A percentile compares a stretch with the other conserved stretches of the same genome.
These are phyloP conservation scores for Neurospora sublineolata DNA, from an alignment of 495 filamentous ascomycete genomes.

Conservation along the genomic window DNA sequence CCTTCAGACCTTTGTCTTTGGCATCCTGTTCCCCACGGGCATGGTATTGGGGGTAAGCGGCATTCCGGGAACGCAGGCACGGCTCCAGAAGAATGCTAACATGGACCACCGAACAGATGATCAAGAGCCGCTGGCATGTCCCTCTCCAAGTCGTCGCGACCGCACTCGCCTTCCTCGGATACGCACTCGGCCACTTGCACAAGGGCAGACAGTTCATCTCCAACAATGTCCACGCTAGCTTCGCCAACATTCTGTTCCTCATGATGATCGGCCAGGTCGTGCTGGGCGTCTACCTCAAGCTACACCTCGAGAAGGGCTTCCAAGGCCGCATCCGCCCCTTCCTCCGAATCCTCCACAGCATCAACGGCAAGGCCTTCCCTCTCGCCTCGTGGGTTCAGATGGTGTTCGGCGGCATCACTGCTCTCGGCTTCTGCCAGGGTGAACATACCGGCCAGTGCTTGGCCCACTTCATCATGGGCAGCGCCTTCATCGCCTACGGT, in stretches of 20 bases:
- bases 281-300: slow-evolving; percentile 75
- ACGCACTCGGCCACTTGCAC: slow-evolving; percentile 84
- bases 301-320: slow-evolving; percentile 76
- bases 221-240: slow-evolving; percentile 67
- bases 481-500: slow-evolving; percentile 90
- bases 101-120: slow-evolving; percentile 45
- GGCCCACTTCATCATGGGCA: slow-evolving; percentile 98
- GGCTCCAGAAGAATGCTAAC: slow-evolving; percentile 4
- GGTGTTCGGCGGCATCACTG: slow-evolving; percentile 89
- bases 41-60: slow-evolving; percentile 82
- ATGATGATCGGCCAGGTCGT: slow-evolving; percentile 65
- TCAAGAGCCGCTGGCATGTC: slow-evolving; percentile 88
- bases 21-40: slow-evolving; percentile 81
- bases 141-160: slow-evolving; percentile 71
- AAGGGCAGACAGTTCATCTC: slow-evolving; percentile 75
- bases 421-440: slow-evolving; percentile 84
- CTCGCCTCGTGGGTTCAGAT: slow-evolving; percentile 88
- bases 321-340: slow-evolving; percentile 64
- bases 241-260: slow-evolving; percentile 69
- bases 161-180: slow-evolving; percentile 66
- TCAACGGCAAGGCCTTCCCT: slow-evolving; percentile 80
- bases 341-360: slow-evolving; percentile 61
- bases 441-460: slow-evolving; percentile 90
- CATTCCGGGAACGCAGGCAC: slow-evolving; percentile 1
- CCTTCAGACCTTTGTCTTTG: slow-evolving; percentile 77